Evolutionary conservation across 495 filamentous ascomycete genomes (phyloP).

Genomic region (Penicillium soppii): DNA sequence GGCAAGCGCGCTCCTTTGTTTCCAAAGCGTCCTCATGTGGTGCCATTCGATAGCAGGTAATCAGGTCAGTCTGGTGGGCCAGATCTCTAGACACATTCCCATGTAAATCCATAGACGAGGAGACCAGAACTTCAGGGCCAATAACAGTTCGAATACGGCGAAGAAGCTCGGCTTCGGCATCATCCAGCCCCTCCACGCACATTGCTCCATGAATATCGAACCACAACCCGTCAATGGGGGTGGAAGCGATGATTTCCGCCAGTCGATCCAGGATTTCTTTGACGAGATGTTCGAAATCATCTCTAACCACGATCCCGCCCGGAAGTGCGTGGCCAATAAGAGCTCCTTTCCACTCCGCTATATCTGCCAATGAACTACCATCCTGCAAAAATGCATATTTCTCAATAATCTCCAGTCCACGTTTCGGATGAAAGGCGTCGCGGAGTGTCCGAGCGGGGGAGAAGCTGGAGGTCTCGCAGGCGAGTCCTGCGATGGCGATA

Average conservation of each 20-base stretch:
- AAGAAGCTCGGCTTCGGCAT: constrained; percentile 52
- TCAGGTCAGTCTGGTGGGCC: constrained; percentile 50
- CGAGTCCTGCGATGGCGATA: constrained; percentile 55
- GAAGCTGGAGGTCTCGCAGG: constrained; percentile 57
- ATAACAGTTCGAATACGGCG: constrained; percentile 46
- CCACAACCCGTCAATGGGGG: constrained; percentile 50
- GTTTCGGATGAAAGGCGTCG: constrained; percentile 52
- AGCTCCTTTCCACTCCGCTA: constrained; percentile 50
- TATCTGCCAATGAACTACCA: constrained; percentile 38
- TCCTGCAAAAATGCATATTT: constrained; percentile 47
- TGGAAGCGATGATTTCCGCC: constrained; percentile 26
- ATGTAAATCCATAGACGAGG: constrained; percentile 58
- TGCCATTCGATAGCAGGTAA: constrained; percentile 58
- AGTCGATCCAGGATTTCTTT: constrained; percentile 49
- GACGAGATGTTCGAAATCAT: constrained; percentile 48
- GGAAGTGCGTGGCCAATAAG: constrained; percentile 57
- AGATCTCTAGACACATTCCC: constrained; percentile 55
- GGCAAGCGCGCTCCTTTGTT: constrained; percentile 55
- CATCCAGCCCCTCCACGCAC: constrained; percentile 53
- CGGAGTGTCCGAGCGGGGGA: constrained; percentile 51
- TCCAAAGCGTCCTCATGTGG: constrained; percentile 52
- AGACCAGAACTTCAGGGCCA: constrained; percentile 50
- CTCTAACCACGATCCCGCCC: constrained; percentile 48
- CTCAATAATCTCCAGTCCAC: constrained; percentile 44
- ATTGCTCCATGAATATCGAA: constrained; percentile 61